phyloP scores from a whole-genome alignment of 2,329 filamentous ascomycete genomes.

The Thielaviopsis populi region DNA sequence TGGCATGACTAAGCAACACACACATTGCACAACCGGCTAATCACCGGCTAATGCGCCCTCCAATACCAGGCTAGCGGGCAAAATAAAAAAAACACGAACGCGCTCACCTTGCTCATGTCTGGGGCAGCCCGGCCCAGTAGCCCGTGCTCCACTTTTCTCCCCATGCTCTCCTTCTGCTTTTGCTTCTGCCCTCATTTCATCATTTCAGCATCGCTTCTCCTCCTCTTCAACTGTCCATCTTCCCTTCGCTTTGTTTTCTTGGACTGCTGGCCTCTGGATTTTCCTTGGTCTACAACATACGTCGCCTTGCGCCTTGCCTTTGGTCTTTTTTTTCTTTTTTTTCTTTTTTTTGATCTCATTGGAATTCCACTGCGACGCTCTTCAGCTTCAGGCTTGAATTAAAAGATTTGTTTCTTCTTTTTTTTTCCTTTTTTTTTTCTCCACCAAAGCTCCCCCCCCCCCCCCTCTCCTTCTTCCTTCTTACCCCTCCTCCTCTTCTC shows the following conservation, averaged over 20 bases:
- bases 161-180: background rate
- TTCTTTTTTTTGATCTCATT: background rate
- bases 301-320: background rate
- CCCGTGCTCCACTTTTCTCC: background rate
- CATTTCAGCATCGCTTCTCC: background rate
- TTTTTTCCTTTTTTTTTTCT: background rate
- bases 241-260: no score
- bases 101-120: background rate
- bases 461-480: no score
- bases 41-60: background rate
- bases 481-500: no score
- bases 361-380: background rate
- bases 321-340: background rate
- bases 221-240: no score
- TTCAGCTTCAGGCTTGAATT: background rate
- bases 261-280: no score
- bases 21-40: background rate
- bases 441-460: background rate
- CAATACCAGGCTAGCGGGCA: background rate
- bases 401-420: background rate
- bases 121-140: background rate
- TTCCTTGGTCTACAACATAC: no score
- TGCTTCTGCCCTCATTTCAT: background rate
- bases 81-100: constrained; percentile 2
- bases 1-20: background rate